A percentile compares a stretch with the other conserved stretches of the same genome.
Conservation (phyloP, 2,329 filamentous ascomycete species). For the Dothistroma septosporum region DNA sequence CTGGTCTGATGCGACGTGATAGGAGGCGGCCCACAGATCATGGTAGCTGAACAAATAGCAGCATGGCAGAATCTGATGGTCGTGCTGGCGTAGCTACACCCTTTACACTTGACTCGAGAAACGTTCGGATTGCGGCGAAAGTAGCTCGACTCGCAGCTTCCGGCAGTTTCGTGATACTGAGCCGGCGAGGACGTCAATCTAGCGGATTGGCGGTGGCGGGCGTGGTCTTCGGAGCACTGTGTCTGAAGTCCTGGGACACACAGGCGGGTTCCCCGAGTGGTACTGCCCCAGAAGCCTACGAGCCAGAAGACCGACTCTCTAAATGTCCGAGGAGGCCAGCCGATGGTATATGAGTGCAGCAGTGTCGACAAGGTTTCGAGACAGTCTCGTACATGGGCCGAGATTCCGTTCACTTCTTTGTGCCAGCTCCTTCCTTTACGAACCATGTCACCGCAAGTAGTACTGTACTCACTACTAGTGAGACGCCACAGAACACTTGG, state of each 20-base stretch:
- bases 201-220: neutral
- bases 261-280: too few relatives aligned
- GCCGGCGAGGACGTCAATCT: neutral
- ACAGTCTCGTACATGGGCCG: neutral
- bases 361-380: neutral
- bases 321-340: too few relatives aligned
- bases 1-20: neutral
- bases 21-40: neutral
- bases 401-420: neutral
- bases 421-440: neutral
- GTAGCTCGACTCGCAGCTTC: neutral
- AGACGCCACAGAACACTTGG: constrained; percentile 23
- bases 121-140: neutral
- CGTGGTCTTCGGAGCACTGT: neutral
- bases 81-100: neutral
- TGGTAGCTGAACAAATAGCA: neutral
- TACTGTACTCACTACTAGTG: constrained; percentile 13
- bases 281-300: too few relatives aligned
- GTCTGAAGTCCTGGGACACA: too few relatives aligned
- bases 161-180: neutral
- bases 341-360: too few relatives aligned
- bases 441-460: constrained; percentile 9
- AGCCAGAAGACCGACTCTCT: too few relatives aligned
- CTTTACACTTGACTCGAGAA: neutral
- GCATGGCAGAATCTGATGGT: neutral